phyloP scores from a whole-genome alignment of 768 basidiomycete genomes.

The Hericium coralloides region DNA sequence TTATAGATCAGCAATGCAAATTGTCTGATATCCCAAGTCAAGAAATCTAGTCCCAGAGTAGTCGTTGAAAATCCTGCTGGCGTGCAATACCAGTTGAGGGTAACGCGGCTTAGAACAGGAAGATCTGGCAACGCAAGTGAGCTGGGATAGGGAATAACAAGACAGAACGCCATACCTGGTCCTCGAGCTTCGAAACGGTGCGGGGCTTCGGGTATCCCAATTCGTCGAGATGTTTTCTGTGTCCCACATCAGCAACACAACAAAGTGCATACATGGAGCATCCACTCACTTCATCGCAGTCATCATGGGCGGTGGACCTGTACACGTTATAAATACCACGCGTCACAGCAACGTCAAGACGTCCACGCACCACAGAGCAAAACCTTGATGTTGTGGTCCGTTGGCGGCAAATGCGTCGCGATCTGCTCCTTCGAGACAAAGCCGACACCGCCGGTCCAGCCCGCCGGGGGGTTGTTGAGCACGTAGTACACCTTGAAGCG shows the following conservation, averaged over 20 bases:
- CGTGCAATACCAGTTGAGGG: too few relatives aligned
- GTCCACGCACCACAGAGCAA: constrained; percentile 67
- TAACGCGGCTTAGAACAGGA: constrained; percentile 26
- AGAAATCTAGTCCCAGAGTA: too few relatives aligned
- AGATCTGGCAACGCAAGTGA: constrained; percentile 25
- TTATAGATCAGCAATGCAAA: too few relatives aligned
- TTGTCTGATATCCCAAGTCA: too few relatives aligned
- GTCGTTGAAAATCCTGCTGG: too few relatives aligned
- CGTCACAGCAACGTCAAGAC: neutral
- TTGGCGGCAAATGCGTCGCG: constrained; percentile 64
- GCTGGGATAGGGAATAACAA: neutral
- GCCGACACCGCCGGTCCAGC: constrained; percentile 85
- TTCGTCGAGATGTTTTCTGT: constrained; percentile 85
- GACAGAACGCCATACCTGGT: constrained; percentile 48
- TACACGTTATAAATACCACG: neutral
- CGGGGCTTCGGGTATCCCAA: constrained; percentile 84
- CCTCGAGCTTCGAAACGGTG: constrained; percentile 87
- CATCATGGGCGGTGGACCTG: constrained; percentile 73
- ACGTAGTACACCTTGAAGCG: constrained; percentile 84
- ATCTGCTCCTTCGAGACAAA: constrained; percentile 94
- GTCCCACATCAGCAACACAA: constrained; percentile 8
- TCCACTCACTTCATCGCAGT: constrained; percentile 64
- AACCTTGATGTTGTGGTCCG: constrained; percentile 63
- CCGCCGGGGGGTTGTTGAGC: constrained; percentile 86
- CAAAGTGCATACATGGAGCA: neutral